A percentile compares a stretch with the other conserved stretches of the same genome.
Conservation (phyloP, 2,329 filamentous ascomycete species). For the Sporothrix sp. region DNA sequence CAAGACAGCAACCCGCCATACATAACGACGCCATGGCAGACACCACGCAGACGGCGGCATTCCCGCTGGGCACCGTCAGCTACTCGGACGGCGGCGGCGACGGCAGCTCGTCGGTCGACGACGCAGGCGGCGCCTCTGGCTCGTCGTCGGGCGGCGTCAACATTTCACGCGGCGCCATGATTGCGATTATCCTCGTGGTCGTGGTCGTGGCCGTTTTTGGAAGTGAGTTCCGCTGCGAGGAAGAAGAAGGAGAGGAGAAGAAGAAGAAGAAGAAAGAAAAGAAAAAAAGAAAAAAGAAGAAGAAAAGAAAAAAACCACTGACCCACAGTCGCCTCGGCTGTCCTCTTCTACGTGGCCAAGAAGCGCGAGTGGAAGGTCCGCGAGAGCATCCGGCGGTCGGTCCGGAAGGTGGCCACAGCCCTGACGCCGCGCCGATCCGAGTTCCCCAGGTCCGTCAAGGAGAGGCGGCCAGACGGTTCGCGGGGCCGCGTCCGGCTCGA, state of each 20-base stretch:
- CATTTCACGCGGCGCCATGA: slow-evolving; percentile 58
- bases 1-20: neutral
- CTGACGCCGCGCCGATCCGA: slow-evolving; percentile 53
- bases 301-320: too few species aligned
- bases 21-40: slow-evolving; percentile 29
- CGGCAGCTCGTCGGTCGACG: slow-evolving; percentile 34
- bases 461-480: slow-evolving; percentile 25
- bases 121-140: slow-evolving; percentile 57
- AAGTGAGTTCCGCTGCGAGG: slow-evolving; percentile 42
- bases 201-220: slow-evolving; percentile 57
- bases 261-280: too few species aligned
- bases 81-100: slow-evolving; percentile 28
- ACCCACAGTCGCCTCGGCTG: slow-evolving; percentile 47
- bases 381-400: slow-evolving; percentile 60
- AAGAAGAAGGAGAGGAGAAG: too few species aligned
- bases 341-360: slow-evolving; percentile 72
- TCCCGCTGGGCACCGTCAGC: slow-evolving; percentile 35
- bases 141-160: slow-evolving; percentile 47
- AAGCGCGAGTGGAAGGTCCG: slow-evolving; percentile 75
- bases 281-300: too few species aligned
- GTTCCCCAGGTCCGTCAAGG: slow-evolving; percentile 50
- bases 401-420: slow-evolving; percentile 49
- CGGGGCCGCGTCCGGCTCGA: slow-evolving; percentile 39
- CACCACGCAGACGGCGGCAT: slow-evolving; percentile 26
- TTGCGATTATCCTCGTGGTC: slow-evolving; percentile 67